Evolutionary conservation across 768 basidiomycete genomes (phyloP).

Genomic region (Amanita exitialis): DNA sequence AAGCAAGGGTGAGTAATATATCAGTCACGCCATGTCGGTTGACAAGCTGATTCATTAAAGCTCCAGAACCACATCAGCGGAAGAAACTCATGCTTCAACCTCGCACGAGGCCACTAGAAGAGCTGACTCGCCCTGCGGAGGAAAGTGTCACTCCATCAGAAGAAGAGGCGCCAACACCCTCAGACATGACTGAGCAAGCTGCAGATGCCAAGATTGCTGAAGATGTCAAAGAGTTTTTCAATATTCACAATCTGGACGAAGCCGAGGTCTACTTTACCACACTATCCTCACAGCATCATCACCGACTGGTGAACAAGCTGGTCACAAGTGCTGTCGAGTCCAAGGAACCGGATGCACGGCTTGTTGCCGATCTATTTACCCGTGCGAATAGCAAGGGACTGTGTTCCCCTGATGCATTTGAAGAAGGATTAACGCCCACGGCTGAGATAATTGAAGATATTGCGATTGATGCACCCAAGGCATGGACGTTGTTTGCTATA

Average conservation of each 20-base stretch:
- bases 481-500: slow-evolving; percentile 63
- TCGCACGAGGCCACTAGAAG: slow-evolving; percentile 58
- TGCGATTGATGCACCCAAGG: slow-evolving; percentile 84
- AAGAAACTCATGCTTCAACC: slow-evolving; percentile 69
- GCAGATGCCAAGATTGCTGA: slow-evolving; percentile 71
- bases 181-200: slow-evolving; percentile 54
- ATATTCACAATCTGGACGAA: slow-evolving; percentile 75
- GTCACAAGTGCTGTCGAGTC: slow-evolving; percentile 66
- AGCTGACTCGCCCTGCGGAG: slow-evolving; percentile 36
- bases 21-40: background rate
- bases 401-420: slow-evolving; percentile 51
- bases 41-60: slow-evolving; percentile 15
- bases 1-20: slow-evolving; percentile 33
- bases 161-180: slow-evolving; percentile 26
- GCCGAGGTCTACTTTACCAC: slow-evolving; percentile 79
- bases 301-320: slow-evolving; percentile 64
- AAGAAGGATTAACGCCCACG: slow-evolving; percentile 60
- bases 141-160: slow-evolving; percentile 41
- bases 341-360: slow-evolving; percentile 70
- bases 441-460: slow-evolving; percentile 82
- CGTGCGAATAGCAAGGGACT: slow-evolving; percentile 50
- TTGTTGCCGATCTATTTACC: slow-evolving; percentile 69
- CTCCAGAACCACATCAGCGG: slow-evolving; percentile 46
- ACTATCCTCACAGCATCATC: slow-evolving; percentile 56
- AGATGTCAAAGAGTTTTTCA: slow-evolving; percentile 82